phyloP scores from a whole-genome alignment of 2,329 filamentous ascomycete species.

The Paraphaeosphaeria sporulosa region DNA sequence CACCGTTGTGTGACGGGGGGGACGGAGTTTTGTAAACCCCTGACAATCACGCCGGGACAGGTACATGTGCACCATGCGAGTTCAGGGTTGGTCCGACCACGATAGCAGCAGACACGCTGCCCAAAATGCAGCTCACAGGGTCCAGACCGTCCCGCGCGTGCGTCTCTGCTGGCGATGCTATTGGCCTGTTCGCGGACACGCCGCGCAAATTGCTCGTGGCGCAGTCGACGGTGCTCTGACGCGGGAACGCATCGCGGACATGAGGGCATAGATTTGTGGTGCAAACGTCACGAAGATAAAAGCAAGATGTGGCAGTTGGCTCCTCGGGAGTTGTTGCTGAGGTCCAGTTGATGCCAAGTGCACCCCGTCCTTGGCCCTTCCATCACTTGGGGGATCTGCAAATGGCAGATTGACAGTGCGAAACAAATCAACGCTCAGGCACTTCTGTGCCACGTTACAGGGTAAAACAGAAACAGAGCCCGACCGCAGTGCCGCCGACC shows the following conservation, averaged over 20 bases:
- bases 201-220: conserved; percentile 10
- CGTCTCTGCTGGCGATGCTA: conserved; percentile 3
- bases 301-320: neutral
- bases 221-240: conserved; percentile 8
- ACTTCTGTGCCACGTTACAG: neutral
- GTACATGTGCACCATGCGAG: neutral
- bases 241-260: neutral
- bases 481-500: too few species aligned
- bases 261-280: neutral
- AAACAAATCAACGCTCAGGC: neutral
- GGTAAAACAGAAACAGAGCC: neutral
- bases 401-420: neutral
- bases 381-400: neutral
- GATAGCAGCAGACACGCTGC: neutral
- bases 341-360: conserved; percentile 16
- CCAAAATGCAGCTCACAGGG: neutral
- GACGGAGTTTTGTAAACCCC: neutral
- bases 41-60: neutral
- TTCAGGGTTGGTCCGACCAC: neutral
- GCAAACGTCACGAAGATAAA: neutral
- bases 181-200: conserved; percentile 11
- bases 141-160: conserved; percentile 1
- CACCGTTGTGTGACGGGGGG: neutral
- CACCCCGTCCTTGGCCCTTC: neutral
- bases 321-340: conserved; percentile 7